Base-by-base conservation (phyloP, 208 protist genomes). In the Ichthyophonus hoferi region DNA sequence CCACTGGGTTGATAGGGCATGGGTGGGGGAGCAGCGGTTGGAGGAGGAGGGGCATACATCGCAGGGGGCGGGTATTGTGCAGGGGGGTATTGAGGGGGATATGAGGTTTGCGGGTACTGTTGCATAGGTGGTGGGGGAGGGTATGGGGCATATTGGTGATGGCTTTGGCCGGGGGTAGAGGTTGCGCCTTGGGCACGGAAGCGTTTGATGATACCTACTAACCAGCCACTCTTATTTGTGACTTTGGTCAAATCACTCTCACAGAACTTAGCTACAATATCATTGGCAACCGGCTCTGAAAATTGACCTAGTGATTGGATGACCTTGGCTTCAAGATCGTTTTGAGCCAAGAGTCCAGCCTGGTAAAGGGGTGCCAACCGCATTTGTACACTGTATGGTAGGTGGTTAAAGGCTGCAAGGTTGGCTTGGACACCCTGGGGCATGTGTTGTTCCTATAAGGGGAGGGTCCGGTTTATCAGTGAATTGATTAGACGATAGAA, bases 351-450 rank as follows among this genome's bases (percentile, higher is more conserved):
- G 38, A 85, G 14, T 39, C 81, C 81, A 24, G 81, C 42, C 0
- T 85, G 81, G 40, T 85, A 85, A 7, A 85, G 39, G 35, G 81
- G 81, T 7, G 14, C 42, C 7, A 85, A n/a, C 31, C 81, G 81
- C 81, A 85, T 85, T 38, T 85, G 81, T 31, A 85, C 81, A 58
- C 81, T 85, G n/a, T 31, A 85, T 2, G 81, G 81, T 17, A 85
- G 39, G 7, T 41, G 81, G 24, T 85, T 17, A 37, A 85, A 85
- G 3, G 81, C 81, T n/a, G 40, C 24, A 24, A 67, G 50, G 50
- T 67, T 67, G 50, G 50, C 50, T 24, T 67, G 50, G 7, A 24
- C 50, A 24, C 24, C 50, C 50, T 67, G 50, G 50, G 50, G 50
- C 14, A 67, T 7, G 50, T 67, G 50, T 67, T 67, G 50, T 24